These are phyloP conservation scores for Grosmannia serpens DNA, from an alignment of 2,329 filamentous ascomycete genomes.

Conservation along the genomic window DNA sequence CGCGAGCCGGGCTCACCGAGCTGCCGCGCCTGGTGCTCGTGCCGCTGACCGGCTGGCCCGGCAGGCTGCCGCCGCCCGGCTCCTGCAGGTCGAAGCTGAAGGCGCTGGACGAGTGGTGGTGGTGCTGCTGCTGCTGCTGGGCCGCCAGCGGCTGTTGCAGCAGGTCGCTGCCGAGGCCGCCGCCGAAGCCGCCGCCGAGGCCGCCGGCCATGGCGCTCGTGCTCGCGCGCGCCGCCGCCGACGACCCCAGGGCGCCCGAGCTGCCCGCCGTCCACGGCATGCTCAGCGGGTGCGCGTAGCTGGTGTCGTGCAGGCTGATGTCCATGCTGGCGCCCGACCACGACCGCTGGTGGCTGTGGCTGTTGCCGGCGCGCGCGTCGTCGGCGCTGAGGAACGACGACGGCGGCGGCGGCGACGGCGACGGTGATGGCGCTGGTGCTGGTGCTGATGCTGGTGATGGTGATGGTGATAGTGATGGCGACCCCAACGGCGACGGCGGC, in stretches of 20 bases:
- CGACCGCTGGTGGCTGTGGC: conserved; percentile 21
- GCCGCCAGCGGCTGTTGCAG: not conserved
- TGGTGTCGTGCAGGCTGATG: conserved; percentile 29
- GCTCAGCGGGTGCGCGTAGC: conserved; percentile 39
- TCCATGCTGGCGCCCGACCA: conserved; percentile 33
- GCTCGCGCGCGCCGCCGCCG: conserved; percentile 3
- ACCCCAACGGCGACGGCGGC: conserved; percentile 5
- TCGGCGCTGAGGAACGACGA: conserved; percentile 25
- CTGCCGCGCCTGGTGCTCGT: conserved; percentile 52
- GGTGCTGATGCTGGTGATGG: conserved; percentile 9
- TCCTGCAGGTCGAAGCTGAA: conserved; percentile 50
- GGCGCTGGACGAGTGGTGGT: conserved; percentile 35
- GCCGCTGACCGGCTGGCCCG: conserved; percentile 14
- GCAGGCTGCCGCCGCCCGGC: conserved; percentile 13
- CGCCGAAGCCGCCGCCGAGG: not conserved
- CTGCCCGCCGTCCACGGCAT: conserved; percentile 28
- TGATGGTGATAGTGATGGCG: conserved; percentile 14
- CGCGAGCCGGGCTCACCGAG: conserved; percentile 61
- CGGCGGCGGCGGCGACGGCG: conserved; percentile 6
- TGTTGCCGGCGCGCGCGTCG: conserved; percentile 11
- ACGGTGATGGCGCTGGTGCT: too few species aligned
- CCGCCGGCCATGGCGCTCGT: not conserved
- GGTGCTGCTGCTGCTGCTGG: conserved; percentile 14
- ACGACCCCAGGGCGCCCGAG: conserved; percentile 13
- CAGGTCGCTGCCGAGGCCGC: not conserved